phyloP scores from a whole-genome alignment of 2,329 filamentous ascomycete genomes.

The Fusarium tjaetaba region DNA sequence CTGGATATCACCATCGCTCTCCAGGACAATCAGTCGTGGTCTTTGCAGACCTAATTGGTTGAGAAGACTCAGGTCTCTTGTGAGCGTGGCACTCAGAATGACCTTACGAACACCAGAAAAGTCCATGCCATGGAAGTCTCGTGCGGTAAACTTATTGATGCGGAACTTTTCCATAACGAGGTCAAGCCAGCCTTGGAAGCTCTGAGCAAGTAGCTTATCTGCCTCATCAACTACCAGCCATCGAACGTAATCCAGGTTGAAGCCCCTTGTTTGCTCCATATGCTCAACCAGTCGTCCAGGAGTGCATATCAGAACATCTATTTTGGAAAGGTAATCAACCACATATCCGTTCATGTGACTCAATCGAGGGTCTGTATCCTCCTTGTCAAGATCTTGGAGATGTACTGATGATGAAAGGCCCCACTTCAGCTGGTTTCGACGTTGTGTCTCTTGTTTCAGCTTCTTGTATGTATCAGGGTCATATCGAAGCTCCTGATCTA shows the following conservation, averaged over 20 bases:
- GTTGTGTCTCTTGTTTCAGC: conserved; percentile 39
- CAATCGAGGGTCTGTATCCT: conserved; percentile 45
- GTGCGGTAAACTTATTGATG: conserved; percentile 57
- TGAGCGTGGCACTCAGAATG: conserved; percentile 92
- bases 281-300: conserved; percentile 94
- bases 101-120: conserved; percentile 76
- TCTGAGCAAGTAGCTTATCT: conserved; percentile 89
- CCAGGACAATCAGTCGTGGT: conserved; percentile 80
- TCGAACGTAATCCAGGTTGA: conserved; percentile 78
- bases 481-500: conserved; percentile 64
- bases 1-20: conserved; percentile 61
- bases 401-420: conserved; percentile 27
- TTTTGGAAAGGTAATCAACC: conserved; percentile 72
- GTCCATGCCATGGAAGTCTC: conserved; percentile 64
- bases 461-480: conserved; percentile 66
- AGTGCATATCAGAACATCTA: conserved; percentile 91
- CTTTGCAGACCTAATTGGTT: conserved; percentile 76
- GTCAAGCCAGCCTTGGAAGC: conserved; percentile 90
- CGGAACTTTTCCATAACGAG: conserved; percentile 73
- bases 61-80: conserved; percentile 82
- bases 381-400: conserved; percentile 30
- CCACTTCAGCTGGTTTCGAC: conserved; percentile 2
- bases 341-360: conserved; percentile 61
- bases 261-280: conserved; percentile 83
- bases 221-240: conserved; percentile 96